Evolutionary conservation across 2,329 filamentous ascomycete species (phyloP).

Genomic region (Boeremia exigua): DNA sequence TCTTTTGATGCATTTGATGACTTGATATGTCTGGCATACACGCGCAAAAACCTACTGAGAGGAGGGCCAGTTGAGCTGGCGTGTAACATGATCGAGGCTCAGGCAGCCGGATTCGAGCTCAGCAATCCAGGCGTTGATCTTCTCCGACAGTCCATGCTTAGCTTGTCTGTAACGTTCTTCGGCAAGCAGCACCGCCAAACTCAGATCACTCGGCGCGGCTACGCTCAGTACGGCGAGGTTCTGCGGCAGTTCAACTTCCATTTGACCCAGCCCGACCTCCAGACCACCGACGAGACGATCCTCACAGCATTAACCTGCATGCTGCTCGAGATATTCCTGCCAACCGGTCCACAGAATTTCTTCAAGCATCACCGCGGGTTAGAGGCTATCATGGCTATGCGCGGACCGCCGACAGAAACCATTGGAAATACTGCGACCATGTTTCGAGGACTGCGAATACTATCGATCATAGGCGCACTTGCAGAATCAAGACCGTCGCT

Average conservation of each 20-base stretch:
- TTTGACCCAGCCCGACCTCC: conserved; percentile 22
- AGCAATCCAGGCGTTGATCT: conserved; percentile 22
- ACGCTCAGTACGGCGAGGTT: conserved; percentile 33
- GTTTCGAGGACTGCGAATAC: conserved; percentile 27
- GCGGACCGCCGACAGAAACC: conserved; percentile 27
- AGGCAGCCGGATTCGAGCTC: not conserved
- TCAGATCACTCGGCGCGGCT: conserved; percentile 27
- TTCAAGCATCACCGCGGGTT: conserved; percentile 37
- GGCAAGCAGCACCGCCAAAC: conserved; percentile 32
- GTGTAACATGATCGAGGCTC: conserved; percentile 28
- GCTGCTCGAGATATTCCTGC: conserved; percentile 38
- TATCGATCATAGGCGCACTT: conserved; percentile 34
- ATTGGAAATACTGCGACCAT: conserved; percentile 20
- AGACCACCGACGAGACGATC: conserved; percentile 33
- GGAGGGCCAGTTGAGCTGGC: conserved; percentile 36
- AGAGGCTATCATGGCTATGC: conserved; percentile 33
- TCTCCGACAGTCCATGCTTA: conserved; percentile 31
- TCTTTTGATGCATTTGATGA: conserved; percentile 33
- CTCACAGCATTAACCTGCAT: conserved; percentile 34
- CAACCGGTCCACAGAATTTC: conserved; percentile 35
- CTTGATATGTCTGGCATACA: conserved; percentile 35
- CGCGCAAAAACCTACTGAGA: conserved; percentile 33
- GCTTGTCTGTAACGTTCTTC: conserved; percentile 34
- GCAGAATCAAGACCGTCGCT: conserved; percentile 25
- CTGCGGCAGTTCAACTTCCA: conserved; percentile 31